Evolutionary conservation across 192 early-diverging fungal genomes (phyloP).

Genomic region (Radiomyces spectabilis): DNA sequence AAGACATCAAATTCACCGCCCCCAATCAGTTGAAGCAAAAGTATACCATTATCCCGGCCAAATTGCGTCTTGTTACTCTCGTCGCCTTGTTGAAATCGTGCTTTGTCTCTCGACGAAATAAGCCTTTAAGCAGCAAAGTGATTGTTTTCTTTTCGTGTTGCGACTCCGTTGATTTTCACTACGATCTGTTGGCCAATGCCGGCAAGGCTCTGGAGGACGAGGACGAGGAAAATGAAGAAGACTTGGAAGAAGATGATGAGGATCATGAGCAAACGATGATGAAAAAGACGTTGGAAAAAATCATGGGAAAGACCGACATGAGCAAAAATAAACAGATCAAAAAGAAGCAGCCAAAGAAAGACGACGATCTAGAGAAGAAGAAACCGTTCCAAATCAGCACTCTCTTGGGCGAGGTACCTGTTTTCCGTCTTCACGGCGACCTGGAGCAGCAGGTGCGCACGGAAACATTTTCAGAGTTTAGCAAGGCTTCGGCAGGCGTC

Average conservation of each 20-base stretch:
- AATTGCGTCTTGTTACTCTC: slow-evolving; percentile 85
- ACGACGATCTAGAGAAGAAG: not conserved
- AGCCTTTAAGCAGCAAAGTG: slow-evolving; percentile 46
- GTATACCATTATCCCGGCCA: slow-evolving; percentile 82
- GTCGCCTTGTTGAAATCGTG: slow-evolving; percentile 61
- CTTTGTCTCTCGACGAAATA: slow-evolving; percentile 19
- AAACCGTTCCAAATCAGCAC: slow-evolving; percentile 31
- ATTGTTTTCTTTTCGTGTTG: slow-evolving; percentile 93
- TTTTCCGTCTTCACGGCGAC: slow-evolving; percentile 88
- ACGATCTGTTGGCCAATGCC: slow-evolving; percentile 70
- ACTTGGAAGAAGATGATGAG: slow-evolving; percentile 41
- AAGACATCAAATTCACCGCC: slow-evolving; percentile 51
- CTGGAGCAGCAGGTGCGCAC: slow-evolving; percentile 76
- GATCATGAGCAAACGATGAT: slow-evolving; percentile 32
- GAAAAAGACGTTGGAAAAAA: slow-evolving; percentile 16
- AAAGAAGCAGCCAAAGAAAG: not conserved
- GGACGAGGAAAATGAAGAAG: slow-evolving; percentile 30
- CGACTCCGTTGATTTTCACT: slow-evolving; percentile 94
- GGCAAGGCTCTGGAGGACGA: slow-evolving; percentile 31
- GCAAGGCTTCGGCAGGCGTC: slow-evolving; percentile 54
- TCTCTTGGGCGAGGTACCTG: slow-evolving; percentile 56
- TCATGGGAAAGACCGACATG: slow-evolving; percentile 9
- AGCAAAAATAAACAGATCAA: not conserved
- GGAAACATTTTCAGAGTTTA: slow-evolving; percentile 68
- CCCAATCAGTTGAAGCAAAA: slow-evolving; percentile 86